Conservation (phyloP, 2,329 filamentous ascomycete species). For the Alternaria viburni region DNA sequence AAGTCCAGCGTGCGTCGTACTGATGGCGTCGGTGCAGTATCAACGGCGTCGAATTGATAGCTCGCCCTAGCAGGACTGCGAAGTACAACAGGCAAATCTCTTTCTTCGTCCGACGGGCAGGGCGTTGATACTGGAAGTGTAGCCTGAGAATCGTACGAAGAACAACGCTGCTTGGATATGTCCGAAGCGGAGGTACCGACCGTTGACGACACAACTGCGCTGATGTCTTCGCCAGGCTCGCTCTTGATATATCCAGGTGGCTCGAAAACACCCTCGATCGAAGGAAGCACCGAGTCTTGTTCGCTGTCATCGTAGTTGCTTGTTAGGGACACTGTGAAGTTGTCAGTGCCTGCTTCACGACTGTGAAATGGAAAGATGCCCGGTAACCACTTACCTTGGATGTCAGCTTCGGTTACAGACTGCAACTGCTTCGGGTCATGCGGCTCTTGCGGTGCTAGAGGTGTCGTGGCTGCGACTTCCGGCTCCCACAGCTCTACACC, state of each 20-base stretch:
- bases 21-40: neutral
- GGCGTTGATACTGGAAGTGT: neutral
- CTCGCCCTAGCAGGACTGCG: no score
- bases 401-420: neutral
- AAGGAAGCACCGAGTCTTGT: neutral
- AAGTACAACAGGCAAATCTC: neutral
- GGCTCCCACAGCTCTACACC: slow-evolving; percentile 5
- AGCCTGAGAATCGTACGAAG: neutral
- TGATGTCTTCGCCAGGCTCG: neutral
- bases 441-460: neutral
- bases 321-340: neutral
- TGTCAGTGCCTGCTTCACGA: neutral
- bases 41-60: fast-evolving
- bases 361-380: neutral
- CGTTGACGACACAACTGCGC: neutral
- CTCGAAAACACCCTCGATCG: neutral
- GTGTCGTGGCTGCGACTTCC: neutral
- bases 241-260: neutral
- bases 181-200: neutral
- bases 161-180: neutral
- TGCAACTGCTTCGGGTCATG: neutral
- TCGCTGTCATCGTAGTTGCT: neutral
- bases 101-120: neutral
- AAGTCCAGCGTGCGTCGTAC: neutral
- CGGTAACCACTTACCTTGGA: neutral